A percentile compares a stretch with the other conserved stretches of the same genome.
Evolutionary conservation across 768 basidiomycete species (phyloP).

Genomic region (Dentipellis fragilis): DNA sequence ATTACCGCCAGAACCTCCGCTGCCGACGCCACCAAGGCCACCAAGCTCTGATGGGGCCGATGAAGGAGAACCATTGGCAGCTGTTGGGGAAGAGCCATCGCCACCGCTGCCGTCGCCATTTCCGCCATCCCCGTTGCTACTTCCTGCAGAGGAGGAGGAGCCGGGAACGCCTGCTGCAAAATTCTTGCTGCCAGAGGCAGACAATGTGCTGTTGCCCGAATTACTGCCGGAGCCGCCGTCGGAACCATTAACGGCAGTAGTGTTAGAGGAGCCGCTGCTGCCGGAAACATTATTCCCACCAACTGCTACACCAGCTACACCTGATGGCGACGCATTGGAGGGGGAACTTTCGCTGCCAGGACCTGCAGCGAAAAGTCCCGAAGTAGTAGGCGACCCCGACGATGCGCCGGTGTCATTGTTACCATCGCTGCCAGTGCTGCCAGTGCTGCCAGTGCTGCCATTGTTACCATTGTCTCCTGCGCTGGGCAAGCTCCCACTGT

Average conservation of each 20-base stretch:
- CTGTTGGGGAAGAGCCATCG: background rate
- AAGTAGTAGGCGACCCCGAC: no score
- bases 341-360: no score
- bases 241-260: no score
- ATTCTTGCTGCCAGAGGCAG: no score
- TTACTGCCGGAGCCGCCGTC: no score
- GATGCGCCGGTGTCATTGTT: background rate
- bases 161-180: no score
- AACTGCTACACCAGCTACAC: no score
- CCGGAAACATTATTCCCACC: no score
- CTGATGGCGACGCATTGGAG: no score
- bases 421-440: background rate
- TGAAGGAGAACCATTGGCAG: background rate
- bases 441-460: background rate
- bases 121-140: slow-evolving; percentile 2
- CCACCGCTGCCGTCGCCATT: background rate
- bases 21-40: background rate
- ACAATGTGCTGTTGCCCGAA: no score
- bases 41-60: background rate
- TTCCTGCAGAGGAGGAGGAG: slow-evolving; percentile 2
- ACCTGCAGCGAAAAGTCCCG: no score
- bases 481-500: background rate
- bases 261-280: no score
- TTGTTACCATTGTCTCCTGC: slow-evolving; percentile 5
- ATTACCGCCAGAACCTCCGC: background rate